Base-by-base conservation (phyloP, 177 flowering plant genomes). In the Vitis hybrid region DNA sequence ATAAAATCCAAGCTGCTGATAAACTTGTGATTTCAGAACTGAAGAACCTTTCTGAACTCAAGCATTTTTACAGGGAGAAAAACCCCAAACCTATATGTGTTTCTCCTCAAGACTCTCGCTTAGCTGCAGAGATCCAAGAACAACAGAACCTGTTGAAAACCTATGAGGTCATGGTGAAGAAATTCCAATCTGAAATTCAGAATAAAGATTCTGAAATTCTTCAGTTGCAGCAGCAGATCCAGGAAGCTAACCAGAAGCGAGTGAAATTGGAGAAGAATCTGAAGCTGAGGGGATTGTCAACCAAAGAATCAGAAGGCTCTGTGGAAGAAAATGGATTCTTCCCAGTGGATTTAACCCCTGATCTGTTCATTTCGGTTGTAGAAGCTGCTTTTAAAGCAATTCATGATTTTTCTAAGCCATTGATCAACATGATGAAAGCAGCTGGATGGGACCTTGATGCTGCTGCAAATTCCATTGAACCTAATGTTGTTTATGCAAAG, bases 381-480 rank as follows among this genome's bases (percentile, higher is more conserved):
- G 95, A 95, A 79, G 84, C 85, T 70, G 87, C 97, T 64, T 88
- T n/a, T 69, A 85, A 78, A 68, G 87, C 94, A 55, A 89, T 91
- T 70, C 99, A 93, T 72, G 97, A 91, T 75, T 95, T 95, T 67
- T 89, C 98, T 6, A 95, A 95, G 63, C 97, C 97, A 8, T 73
- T 95, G 82, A 93, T 95, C 83, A 91, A 93, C 83, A 85, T 95
- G 97, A 91, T 95, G 98, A 95, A 90, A 86, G 97, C 93, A 24
- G 93, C 98, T 64, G 97, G 97, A 6, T 95, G 99, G 99, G 99
- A 95, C 78, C 92, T 95, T 56, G 98, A 95, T 81, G 85, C 91
- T 27, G 99, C 98, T 2, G 99, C 98, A 50, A 79, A 76, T 49
- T 88, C 99, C 2, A 87, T 95, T 56, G 97, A 90, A 74, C 88